Evolutionary conservation across 1,284 basidiomycete genomes (phyloP), one percentile per base, ranked within the genome.

Genomic region (Tilletia walkeri): DNA sequence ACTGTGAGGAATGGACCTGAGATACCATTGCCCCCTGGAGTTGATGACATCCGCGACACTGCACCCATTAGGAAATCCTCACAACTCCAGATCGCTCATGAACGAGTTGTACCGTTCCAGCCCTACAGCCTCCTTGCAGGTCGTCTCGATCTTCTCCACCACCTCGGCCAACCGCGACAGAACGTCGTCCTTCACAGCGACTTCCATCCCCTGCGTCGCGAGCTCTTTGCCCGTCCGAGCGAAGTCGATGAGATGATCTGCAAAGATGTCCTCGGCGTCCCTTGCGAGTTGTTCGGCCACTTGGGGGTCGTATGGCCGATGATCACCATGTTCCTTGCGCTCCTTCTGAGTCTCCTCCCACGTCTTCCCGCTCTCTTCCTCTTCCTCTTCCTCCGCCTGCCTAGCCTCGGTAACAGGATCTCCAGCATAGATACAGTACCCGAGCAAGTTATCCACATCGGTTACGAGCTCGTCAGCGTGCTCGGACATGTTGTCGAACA

Each of bases 401-500:
- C 34, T n/a, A 12, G 54, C 54, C 16, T 56, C 54, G 20, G 20
- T 14, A 34, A 56, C 24, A 14, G 54, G 20, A 56, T 56, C 54
- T 4, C 54, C 54, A 4, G 54, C 54, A 34, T 56, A 56, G 54
- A 56, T 56, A 12, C 24, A 30, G 16, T 24, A n/a, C 20, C 54
- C 54, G 12, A 56, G 24, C 54, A 56, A 12, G 24, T 56, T 34
- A 14, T 56, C 54, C 24, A 56, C 54, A 20, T 20, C 34, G 24
- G 20, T 12, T 2, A 56, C 24, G 12, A 56, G 54, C 5, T 56
- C 54, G 10, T 56, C 54, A 1, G 54, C 18, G 5, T 56, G 24
- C 12, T 56, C 54, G 20, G 54, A 56, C 10, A 56, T n/a, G 24
- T 30, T 56, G 54, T 56, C 54, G 54, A 56, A 56, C 18, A 34